Evolutionary conservation across 352 stramenopile genomes (phyloP).

Genomic region (Pythium dissotocum): DNA sequence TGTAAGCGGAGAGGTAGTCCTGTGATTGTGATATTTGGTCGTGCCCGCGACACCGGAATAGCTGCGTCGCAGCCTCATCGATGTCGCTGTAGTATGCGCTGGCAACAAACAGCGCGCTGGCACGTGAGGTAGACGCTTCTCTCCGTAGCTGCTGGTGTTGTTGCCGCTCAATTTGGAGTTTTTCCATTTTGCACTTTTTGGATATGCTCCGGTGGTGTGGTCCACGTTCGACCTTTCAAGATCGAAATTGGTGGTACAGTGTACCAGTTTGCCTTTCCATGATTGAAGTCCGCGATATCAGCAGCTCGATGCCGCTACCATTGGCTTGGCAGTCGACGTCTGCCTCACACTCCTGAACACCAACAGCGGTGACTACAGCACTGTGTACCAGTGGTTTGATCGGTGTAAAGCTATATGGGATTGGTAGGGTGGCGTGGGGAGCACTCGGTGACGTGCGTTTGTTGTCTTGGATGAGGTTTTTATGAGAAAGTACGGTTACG

Average conservation of each 20-base stretch:
- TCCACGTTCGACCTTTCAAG: conserved; percentile 23
- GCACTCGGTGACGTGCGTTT: neutral
- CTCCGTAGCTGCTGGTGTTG: neutral
- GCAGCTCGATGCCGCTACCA: neutral
- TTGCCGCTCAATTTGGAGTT: neutral
- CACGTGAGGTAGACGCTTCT: no score
- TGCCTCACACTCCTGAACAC: neutral
- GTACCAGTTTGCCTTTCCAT: conserved; percentile 12
- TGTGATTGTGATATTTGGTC: no score
- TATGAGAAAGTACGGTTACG: neutral
- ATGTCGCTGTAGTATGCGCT: neutral
- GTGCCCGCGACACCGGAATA: neutral
- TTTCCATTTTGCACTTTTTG: conserved; percentile 5
- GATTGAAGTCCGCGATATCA: neutral
- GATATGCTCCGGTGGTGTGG: neutral
- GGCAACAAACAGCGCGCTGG: no score
- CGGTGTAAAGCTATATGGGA: conserved; percentile 22
- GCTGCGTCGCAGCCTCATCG: neutral
- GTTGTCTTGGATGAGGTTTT: neutral
- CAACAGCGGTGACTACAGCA: neutral
- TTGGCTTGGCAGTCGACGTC: neutral
- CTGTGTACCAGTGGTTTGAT: neutral
- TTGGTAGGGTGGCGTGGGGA: neutral
- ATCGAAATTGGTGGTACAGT: conserved; percentile 23
- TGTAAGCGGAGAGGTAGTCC: neutral